A percentile compares a stretch with the other conserved stretches of the same genome.
These are phyloP conservation scores for Agrostemma githago DNA, from an alignment of 148 eudicot genomes.

Conservation along the genomic window DNA sequence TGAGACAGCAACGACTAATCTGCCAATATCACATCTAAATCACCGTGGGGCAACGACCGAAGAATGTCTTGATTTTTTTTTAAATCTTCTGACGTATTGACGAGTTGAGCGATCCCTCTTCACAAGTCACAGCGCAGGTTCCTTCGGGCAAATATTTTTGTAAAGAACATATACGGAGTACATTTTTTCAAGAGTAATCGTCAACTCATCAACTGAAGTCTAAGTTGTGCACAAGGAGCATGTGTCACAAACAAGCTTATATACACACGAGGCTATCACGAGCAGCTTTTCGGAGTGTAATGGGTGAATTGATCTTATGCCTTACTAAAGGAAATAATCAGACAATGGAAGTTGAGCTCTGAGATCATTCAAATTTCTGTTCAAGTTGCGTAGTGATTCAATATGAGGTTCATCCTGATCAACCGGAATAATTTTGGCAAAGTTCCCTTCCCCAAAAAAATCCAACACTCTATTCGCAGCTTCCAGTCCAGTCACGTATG, in stretches of 20 bases:
- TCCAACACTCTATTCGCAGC: constrained; percentile 76
- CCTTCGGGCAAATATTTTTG: not conserved
- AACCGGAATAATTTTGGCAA: constrained; percentile 55
- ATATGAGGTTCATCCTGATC: constrained; percentile 66
- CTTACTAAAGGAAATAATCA: constrained; percentile 46
- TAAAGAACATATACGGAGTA: not conserved
- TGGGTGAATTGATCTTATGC: not conserved
- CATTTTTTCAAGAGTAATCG: not conserved
- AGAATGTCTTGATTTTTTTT: not conserved
- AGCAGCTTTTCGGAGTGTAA: not conserved
- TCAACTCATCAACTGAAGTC: not conserved
- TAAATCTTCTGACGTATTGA: too few species aligned
- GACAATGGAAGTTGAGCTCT: constrained; percentile 62
- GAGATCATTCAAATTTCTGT: constrained; percentile 46
- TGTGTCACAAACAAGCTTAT: not conserved
- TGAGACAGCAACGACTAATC: not conserved
- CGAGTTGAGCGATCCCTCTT: not conserved
- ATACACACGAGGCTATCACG: not conserved
- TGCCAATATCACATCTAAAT: not conserved
- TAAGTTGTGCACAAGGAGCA: not conserved
- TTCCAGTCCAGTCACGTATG: constrained; percentile 69
- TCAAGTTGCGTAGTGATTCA: constrained; percentile 51
- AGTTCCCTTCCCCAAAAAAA: constrained; percentile 51
- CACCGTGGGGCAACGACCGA: not conserved
- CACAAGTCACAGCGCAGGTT: not conserved